These are phyloP conservation scores for Fimicolochytrium jonesii DNA, from an alignment of 192 early-diverging fungal genomes.

Conservation along the genomic window DNA sequence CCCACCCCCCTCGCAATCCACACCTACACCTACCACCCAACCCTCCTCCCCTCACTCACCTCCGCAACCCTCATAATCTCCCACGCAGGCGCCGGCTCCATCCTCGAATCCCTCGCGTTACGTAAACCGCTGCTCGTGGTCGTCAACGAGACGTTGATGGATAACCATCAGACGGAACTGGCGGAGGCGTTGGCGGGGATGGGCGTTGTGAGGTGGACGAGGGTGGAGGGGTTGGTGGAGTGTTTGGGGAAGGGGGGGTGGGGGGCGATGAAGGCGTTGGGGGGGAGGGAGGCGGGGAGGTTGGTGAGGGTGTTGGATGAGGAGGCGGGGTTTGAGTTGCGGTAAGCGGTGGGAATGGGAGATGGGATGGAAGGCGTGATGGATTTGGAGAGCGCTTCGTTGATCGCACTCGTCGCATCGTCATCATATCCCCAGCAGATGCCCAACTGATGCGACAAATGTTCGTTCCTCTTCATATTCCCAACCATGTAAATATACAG, in stretches of 20 bases:
- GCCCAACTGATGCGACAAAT: too few species aligned
- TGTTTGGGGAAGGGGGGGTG: not conserved
- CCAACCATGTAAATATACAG: too few species aligned
- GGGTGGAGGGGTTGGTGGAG: conserved; percentile 4
- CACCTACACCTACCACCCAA: conserved; percentile 56
- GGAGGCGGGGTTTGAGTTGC: conserved; percentile 11
- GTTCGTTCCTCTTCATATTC: too few species aligned
- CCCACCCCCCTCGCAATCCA: conserved; percentile 32
- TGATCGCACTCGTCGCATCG: too few species aligned
- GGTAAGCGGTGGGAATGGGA: too few species aligned
- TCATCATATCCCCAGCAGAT: too few species aligned
- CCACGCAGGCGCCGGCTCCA: conserved; percentile 84
- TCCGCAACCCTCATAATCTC: conserved; percentile 73
- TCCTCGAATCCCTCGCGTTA: conserved; percentile 63
- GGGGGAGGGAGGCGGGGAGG: not conserved
- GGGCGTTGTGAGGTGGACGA: conserved; percentile 47
- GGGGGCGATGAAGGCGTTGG: not conserved
- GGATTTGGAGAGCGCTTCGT: too few species aligned
- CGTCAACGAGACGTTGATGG: conserved; percentile 71
- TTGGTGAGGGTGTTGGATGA: conserved; percentile 5
- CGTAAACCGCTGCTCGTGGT: conserved; percentile 68
- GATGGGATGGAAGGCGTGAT: too few species aligned
- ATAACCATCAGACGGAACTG: conserved; percentile 87
- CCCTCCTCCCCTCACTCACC: conserved; percentile 50
- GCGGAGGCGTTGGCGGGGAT: conserved; percentile 59